Base-by-base conservation (phyloP, 371 early-diverging fungal genomes). In the Rhizopus sp. region DNA sequence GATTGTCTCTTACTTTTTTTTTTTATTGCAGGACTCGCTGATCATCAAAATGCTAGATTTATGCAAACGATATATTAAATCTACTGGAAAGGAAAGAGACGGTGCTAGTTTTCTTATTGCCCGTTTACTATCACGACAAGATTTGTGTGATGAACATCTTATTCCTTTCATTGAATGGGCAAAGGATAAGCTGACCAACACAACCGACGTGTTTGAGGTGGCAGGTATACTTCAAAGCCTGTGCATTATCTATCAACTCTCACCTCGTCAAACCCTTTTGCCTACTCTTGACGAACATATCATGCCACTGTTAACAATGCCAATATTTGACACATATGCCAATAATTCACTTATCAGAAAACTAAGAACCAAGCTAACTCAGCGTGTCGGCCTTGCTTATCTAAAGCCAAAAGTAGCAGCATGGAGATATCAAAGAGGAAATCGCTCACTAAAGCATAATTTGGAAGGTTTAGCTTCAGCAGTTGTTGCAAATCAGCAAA, bases 71-170 rank as follows among this genome's bases (percentile, higher is more conserved):
- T 85, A 76, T 53, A 63, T 95, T 44, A 57, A 67, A 3, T 70
- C 79, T 1, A 83, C 90, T 0, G 91, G 93, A 13, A 94, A 91
- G 64, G 97, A 95, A 50, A 80, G 89, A 47, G 94, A 95, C 57
- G 95, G 88, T 15, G 89, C 94, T 0, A 84, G 91, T 10, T 67
- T 96, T 4, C 72, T 97, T 58, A 64, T 95, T 5, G 86, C 92
- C 30, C 76, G 93, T 23, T 61, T 97, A 35, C 66, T 96, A 7
- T 88, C 53, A 45, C 70, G 80, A 48, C 78, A 73, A 4, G 87
- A 88, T 63, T 61, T 82, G 2, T 80, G 71, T 7, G 52, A 62
- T 2, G 66, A 63, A 4, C 69, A 85, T 55, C 71, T 89, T 17
- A 46, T 77, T 0, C 72, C 74, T n/a, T 89, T 79, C 63, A 61